Base-by-base conservation (phyloP, 768 basidiomycete genomes). In the Serendipita sp. region DNA sequence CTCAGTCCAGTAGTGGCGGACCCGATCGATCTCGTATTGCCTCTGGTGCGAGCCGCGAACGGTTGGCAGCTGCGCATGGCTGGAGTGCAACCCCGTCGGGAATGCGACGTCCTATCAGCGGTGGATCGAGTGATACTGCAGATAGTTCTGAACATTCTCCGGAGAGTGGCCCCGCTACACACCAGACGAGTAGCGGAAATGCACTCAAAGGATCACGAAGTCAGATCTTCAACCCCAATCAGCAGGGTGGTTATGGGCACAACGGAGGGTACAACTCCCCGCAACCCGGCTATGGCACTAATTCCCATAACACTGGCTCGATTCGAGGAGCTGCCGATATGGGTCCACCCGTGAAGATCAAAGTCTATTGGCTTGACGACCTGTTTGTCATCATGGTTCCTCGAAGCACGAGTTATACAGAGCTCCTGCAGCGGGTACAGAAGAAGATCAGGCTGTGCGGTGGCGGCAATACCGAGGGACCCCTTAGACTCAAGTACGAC, bases 361-460 rank as follows among this genome's bases (percentile, higher is more conserved):
- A 95, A 75, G 92, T 97, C 63, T 89, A 90, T 73, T 97, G 88
- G 77, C 85, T 91, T 70, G 89, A 94, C 70, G 93, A 96, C 72
- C 88, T 96, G 53, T 98, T 97, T 72, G 88, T 95, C 67, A 89
- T 97, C 65, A 88, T 92, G 74, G 91, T 95, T 30, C 81, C 89
- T 47, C 81, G 86, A 67, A 75, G 78, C 67, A 90, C 89, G 38
- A 84, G 88, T 72, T 94, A 86, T 74, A 78, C 77, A 63, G 89
- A 92, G 48, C 79, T 98, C 63, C 87, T 94, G 63, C 88, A 92
- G 73, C 88, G 86, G 72, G 91, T 98, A 1, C 86, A 88, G 38
- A 85, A 85, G 76, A 98, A 97, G 82, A 94, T 97, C 69, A 82
- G 91, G 35, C 79, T 94, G 32, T 95, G 92, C 72, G 91, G 91